Conservation (phyloP, 208 protist genomes). For the Crithidia bombi region DNA sequence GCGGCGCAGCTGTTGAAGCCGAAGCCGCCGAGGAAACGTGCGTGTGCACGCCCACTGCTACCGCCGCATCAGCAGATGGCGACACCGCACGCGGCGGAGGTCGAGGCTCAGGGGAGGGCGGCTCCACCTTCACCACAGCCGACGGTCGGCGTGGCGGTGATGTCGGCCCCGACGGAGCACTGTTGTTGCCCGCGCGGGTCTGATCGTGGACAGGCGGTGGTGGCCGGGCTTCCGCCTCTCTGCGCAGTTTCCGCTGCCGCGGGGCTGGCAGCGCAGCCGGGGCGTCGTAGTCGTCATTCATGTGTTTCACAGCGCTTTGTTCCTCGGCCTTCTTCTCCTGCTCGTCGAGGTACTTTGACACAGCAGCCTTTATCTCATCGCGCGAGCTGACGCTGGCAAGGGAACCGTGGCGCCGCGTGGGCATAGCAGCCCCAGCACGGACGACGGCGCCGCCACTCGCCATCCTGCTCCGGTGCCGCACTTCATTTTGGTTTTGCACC, state of each 20-base stretch:
- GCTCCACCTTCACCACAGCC: not conserved
- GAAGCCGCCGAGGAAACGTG: not conserved
- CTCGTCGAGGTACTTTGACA: conserved; percentile 2
- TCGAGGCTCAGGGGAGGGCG: conserved; percentile 7
- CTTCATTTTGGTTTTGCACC: conserved; percentile 7
- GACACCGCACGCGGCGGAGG: not conserved
- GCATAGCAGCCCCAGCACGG: not conserved
- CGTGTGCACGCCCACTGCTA: not conserved
- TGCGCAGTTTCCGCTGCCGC: not conserved
- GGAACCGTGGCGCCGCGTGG: conserved; percentile 1
- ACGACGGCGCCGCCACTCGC: no score
- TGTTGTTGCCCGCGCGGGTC: not conserved
- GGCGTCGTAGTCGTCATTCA: not conserved
- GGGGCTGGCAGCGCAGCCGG: conserved; percentile 12
- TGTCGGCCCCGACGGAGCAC: not conserved
- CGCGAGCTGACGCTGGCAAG: not conserved
- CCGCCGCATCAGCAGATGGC: not conserved
- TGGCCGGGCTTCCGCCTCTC: not conserved
- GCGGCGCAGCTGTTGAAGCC: not conserved
- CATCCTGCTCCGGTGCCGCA: conserved; percentile 9
- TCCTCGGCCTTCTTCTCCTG: not conserved
- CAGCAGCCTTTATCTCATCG: conserved; percentile 14
- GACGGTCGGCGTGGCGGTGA: not conserved
- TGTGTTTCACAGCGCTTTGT: not conserved
- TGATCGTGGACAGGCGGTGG: not conserved